Evolutionary conservation across 257 asterid species (phyloP).

Genomic region (Phtheirospermum japonicum): DNA sequence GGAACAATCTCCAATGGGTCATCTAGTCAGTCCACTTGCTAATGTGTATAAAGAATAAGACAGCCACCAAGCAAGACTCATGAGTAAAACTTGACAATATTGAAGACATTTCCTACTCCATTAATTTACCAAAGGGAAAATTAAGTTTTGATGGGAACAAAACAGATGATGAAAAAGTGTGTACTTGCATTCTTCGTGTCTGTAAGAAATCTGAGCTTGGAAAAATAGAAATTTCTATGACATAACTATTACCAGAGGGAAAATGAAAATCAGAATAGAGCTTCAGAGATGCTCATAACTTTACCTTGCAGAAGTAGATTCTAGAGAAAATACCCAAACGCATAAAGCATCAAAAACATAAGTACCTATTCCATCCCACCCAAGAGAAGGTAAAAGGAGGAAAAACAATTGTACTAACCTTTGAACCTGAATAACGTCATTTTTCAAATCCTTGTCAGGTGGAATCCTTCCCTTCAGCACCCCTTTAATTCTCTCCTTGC

Average conservation of each 20-base stretch:
- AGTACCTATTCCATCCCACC: conserved; percentile 25
- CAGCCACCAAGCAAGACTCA: not conserved
- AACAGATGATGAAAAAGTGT: conserved; percentile 10
- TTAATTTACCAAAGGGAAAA: not conserved
- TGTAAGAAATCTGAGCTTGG: too few relatives aligned
- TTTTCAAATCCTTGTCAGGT: conserved; percentile 80
- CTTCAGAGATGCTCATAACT: not conserved
- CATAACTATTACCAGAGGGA: too few relatives aligned
- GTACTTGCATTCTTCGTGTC: too few relatives aligned
- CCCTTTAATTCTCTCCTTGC: conserved; percentile 72
- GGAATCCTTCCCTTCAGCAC: conserved; percentile 96
- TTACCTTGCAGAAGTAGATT: conserved; percentile 13
- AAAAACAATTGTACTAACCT: conserved; percentile 46
- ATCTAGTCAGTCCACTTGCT: not conserved
- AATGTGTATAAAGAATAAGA: not conserved
- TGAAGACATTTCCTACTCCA: not conserved
- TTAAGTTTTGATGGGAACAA: conserved; percentile 7
- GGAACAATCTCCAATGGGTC: not conserved
- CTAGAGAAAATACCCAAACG: conserved; percentile 22
- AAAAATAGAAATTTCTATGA: too few relatives aligned
- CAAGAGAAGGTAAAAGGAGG: conserved; percentile 22
- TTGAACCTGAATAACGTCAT: conserved; percentile 74
- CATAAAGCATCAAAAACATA: not conserved
- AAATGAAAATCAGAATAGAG: conserved; percentile 11
- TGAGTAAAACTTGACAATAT: not conserved